phyloP scores from a whole-genome alignment of 306 rosid genomes.

The Casuarina glauca region DNA sequence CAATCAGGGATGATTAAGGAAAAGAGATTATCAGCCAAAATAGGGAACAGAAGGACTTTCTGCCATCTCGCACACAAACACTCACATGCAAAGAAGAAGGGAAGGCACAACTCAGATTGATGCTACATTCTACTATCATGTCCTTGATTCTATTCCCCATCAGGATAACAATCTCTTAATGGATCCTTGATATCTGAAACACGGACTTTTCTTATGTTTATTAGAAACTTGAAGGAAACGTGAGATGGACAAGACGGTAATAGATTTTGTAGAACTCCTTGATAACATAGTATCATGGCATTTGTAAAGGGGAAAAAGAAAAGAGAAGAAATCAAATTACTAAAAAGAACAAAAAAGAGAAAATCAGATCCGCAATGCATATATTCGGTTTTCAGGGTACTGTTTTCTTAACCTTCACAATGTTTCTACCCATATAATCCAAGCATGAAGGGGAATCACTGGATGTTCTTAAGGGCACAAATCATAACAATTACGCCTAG shows the following conservation, averaged over 20 bases:
- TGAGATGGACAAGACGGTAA: neutral
- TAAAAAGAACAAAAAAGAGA: neutral
- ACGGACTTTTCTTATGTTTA: too few relatives aligned
- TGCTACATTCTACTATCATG: neutral
- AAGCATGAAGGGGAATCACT: neutral
- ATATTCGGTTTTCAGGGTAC: neutral
- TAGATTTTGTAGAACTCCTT: neutral
- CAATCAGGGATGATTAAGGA: constrained; percentile 11
- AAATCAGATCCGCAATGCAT: neutral
- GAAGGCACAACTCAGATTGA: neutral
- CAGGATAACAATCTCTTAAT: neutral
- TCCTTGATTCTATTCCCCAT: neutral
- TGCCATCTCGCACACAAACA: neutral
- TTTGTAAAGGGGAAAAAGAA: neutral
- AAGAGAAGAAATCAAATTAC: neutral
- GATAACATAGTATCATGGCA: neutral
- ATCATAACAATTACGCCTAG: neutral
- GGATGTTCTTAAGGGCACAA: neutral
- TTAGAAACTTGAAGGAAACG: neutral
- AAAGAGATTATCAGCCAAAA: neutral
- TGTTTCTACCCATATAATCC: neutral
- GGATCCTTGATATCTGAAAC: too few relatives aligned
- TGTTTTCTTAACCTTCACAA: neutral
- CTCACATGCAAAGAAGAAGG: neutral
- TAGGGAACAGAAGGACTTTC: neutral